A percentile compares a stretch with the other conserved stretches of the same genome.
Evolutionary conservation across 345 rosid genomes (phyloP).

Genomic region (Jatropha curcas): DNA sequence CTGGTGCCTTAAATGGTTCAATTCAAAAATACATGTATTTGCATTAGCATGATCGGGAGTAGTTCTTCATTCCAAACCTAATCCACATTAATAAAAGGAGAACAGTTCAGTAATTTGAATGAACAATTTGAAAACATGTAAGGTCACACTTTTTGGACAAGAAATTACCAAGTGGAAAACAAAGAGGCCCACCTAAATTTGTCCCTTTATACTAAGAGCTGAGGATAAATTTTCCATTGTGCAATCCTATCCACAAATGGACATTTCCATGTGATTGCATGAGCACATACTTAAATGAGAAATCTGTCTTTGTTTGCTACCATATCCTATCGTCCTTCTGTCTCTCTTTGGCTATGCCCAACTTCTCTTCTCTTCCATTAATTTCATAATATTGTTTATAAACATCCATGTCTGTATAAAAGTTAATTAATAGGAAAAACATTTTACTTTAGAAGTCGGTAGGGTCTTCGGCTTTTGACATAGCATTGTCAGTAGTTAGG

Average conservation of each 20-base stretch:
- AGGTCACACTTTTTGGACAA: not conserved
- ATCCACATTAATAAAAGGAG: too few relatives aligned
- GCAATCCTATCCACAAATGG: constrained; percentile 9
- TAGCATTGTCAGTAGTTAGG: constrained; percentile 12
- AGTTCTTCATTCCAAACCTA: too few relatives aligned
- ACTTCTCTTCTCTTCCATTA: not conserved
- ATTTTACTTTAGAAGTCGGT: not conserved
- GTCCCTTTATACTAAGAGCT: not conserved
- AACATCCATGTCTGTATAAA: too few relatives aligned
- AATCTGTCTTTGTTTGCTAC: constrained; percentile 4
- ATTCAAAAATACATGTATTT: too few relatives aligned
- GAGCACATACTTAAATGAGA: constrained; percentile 23
- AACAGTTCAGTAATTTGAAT: not conserved
- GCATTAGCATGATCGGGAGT: too few relatives aligned
- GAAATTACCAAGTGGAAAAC: constrained; percentile 3
- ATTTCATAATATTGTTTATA: too few relatives aligned
- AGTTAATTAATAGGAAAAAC: not conserved
- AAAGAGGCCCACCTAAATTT: not conserved
- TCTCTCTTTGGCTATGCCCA: constrained; percentile 5
- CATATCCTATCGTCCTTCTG: constrained; percentile 15
- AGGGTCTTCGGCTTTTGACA: too few relatives aligned
- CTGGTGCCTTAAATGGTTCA: not conserved
- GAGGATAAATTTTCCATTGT: not conserved
- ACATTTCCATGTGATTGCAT: constrained; percentile 35
- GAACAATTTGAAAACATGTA: not conserved